phyloP scores from a whole-genome alignment of 148 eudicot species.

The Persicaria tinctoria region DNA sequence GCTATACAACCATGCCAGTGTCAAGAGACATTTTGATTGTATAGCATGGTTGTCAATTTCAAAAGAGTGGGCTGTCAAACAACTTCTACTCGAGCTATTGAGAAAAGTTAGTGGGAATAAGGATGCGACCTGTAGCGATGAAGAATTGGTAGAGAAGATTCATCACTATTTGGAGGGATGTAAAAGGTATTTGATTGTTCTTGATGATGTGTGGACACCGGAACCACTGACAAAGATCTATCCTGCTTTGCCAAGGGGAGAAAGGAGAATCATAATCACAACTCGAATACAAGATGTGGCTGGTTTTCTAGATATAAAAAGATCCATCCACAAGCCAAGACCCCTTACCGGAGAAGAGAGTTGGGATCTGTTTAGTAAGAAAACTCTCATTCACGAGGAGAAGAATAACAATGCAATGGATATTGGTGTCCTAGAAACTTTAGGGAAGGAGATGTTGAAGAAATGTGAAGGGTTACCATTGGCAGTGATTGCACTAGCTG shows the following conservation, averaged over 20 bases:
- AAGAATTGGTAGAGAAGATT: conserved; percentile 1
- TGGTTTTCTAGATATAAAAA: neutral
- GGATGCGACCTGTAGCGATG: neutral
- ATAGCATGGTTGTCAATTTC: conserved; percentile 18
- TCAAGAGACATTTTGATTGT: conserved; percentile 14
- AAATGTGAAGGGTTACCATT: too few relatives aligned
- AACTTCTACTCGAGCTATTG: conserved; percentile 4
- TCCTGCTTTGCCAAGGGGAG: conserved; percentile 10
- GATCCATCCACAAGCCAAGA: conserved; percentile 10
- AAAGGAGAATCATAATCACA: conserved; percentile 21
- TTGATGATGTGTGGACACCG: conserved; percentile 15
- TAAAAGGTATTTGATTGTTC: conserved; percentile 8
- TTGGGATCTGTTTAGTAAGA: too few relatives aligned
- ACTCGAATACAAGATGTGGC: conserved; percentile 9
- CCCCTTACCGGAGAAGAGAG: conserved; percentile 5
- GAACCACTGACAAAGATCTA: neutral
- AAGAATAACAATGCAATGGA: too few relatives aligned
- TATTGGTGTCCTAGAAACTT: too few relatives aligned
- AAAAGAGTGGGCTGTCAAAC: neutral
- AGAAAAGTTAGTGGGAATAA: neutral
- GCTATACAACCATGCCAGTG: too few relatives aligned
- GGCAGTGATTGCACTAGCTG: too few relatives aligned
- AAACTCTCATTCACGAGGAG: too few relatives aligned
- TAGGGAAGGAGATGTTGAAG: too few relatives aligned
- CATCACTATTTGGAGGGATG: neutral